Percentiles rank a stretch among this genome's conserved stretches.
phyloP scores from a whole-genome alignment of 306 rosid genomes.

The Vigna mungo region DNA sequence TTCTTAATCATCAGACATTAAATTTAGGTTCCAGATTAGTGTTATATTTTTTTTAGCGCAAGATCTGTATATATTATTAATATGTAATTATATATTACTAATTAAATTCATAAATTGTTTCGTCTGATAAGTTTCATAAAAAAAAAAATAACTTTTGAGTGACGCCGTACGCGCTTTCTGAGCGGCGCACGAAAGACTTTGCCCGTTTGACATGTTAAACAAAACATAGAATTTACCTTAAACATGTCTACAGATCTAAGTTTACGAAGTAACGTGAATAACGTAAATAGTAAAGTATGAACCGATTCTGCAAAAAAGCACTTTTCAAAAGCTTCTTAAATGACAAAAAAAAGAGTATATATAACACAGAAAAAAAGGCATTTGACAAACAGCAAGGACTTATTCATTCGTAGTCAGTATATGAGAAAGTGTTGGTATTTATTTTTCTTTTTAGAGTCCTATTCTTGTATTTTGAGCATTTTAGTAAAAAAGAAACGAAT shows the following conservation, averaged over 20 bases:
- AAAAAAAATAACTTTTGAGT: neutral
- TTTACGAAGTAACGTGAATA: neutral
- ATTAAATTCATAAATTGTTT: neutral
- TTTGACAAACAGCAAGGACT: slow-evolving; percentile 34
- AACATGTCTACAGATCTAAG: neutral
- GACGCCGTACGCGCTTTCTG: neutral
- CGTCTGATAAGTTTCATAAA: neutral
- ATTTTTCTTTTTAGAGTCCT: neutral
- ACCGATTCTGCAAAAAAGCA: neutral
- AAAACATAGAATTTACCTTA: neutral
- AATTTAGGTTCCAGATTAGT: too few relatives aligned
- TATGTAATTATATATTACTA: neutral
- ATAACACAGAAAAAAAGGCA: neutral
- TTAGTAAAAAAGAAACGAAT: too few relatives aligned
- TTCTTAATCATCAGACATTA: too few relatives aligned
- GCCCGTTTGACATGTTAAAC: neutral
- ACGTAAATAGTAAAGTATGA: neutral
- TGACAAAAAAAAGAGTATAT: neutral
- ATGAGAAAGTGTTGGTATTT: slow-evolving; percentile 6
- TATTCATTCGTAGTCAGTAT: slow-evolving; percentile 30
- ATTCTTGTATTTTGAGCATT: neutral
- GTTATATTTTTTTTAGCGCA: neutral
- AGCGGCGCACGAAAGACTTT: slow-evolving; percentile 13
- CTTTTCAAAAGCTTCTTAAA: neutral
- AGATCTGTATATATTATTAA: neutral